Base-by-base conservation (phyloP, 352 stramenopile genomes). In the Phytopythium litorale region DNA sequence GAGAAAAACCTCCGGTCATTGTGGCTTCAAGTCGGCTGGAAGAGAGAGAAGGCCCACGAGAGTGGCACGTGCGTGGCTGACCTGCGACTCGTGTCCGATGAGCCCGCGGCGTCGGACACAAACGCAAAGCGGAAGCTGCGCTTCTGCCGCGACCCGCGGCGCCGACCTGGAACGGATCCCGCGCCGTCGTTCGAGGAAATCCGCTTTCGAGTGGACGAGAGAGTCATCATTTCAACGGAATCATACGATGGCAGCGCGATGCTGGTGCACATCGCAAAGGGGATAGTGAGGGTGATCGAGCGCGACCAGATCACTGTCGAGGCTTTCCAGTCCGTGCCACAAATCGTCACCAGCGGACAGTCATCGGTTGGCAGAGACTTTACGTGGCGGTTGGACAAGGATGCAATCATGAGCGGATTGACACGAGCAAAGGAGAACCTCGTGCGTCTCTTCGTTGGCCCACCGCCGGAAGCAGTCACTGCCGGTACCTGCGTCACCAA, bases 361-460 rank as follows among this genome's bases (percentile, higher is more conserved):
- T 93, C 86, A 18, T 60, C 71, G 9, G 82, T 94, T 15, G 86
- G 86, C 0, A 73, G 72, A 28, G 48, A 79, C 18, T 92, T 81
- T 56, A 81, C 72, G 3, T 94, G 81, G 78, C 77, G 86, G 51
- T 53, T 94, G n/a, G 86, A 94, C 64, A 89, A 90, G 68, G 78
- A 94, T 32, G 51, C 70, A 16, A 84, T 91, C 18, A 68, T 79
- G 55, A 90, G 75, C 53, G 82, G 79, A n/a, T 73, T 92, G 42
- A 74, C 62, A 64, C 74, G 80, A 15, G 80, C 86, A 1, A 94
- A 90, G 58, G 81, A 90, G 60, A 92, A 94, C 67, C 74, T 94
- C 40, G 75, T 91, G 52, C 71, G 67, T 62, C 63, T 92, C 57
- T 89, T 92, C 72, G 73, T 88, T 66, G 81, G 79, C 62, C 58